Evolutionary conservation across 441 rosid genomes (phyloP), one percentile per base, ranked within the genome.

Genomic region (Kokia cookei): DNA sequence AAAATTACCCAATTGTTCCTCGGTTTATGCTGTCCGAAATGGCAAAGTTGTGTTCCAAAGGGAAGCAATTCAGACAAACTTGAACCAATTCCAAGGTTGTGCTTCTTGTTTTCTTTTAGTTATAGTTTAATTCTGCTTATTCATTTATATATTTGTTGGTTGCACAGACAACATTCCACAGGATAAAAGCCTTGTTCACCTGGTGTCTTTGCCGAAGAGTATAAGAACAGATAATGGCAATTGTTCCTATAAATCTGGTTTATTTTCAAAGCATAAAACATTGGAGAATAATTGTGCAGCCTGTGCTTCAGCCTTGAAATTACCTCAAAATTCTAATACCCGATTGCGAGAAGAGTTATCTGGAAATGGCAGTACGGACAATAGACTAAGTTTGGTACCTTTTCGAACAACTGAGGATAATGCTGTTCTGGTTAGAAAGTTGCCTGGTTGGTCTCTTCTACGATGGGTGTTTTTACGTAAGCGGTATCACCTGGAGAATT

Each of bases 21-120:
- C 85, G 2, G 90, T 93, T 70, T 85, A 80, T 22, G 95, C 98
- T 9, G 91, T 95, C 15, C 77, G 78, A 42, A 83, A 86, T 81
- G 95, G 99, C 59, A 95, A 91, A 81, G 79, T 93, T 70, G 63
- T 87, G 51, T 93, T 86, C 82, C 84, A 85, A 70, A 91, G 91
- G 72, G 93, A 89, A 69, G 84, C 85, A n/a, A 75, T 69, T 27
- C 65, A 65, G 5, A 57, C 71, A 15, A 76, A 74, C 71, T 59
- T 9, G 53, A 78, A 71, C 57, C 26, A 19, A 40, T 75, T 73
- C 4, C 79, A 74, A 74, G 81, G 88, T 86, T 53, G 5, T 72
- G 29, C 47, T 54, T 8, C 13, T 45, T 59, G 29, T 22, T 1
- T 1, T 32, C n/a, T 6, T 6, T 43, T 22, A 35, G 7, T 71